Conservation (phyloP, 2,329 filamentous ascomycete species). For the Cadophora sp. region DNA sequence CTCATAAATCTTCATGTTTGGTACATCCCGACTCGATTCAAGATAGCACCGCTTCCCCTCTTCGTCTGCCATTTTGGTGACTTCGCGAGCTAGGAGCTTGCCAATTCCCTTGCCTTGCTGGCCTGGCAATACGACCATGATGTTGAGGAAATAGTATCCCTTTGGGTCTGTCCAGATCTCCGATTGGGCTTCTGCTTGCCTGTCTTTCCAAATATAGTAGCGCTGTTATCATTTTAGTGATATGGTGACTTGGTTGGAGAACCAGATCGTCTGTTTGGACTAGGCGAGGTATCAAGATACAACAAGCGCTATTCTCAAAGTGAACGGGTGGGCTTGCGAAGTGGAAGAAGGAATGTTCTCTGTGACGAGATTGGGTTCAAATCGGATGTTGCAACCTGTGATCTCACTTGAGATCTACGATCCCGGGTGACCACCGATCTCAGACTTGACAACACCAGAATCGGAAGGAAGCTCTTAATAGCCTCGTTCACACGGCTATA, state of each 20-base stretch:
- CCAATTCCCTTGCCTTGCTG: slow-evolving; percentile 72
- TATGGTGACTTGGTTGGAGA: background rate
- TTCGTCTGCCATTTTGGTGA: slow-evolving; percentile 67
- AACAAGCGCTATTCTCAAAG: background rate
- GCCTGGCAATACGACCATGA: slow-evolving; percentile 71
- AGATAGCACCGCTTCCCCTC: slow-evolving; percentile 72
- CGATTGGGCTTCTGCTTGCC: slow-evolving; percentile 66
- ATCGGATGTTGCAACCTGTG: background rate
- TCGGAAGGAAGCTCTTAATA: slow-evolving; percentile 4
- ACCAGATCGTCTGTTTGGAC: too few relatives aligned
- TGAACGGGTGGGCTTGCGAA: background rate
- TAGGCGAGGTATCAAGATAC: background rate
- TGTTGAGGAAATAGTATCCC: slow-evolving; percentile 80
- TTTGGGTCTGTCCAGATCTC: slow-evolving; percentile 68
- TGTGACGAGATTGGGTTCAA: background rate
- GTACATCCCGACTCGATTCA: slow-evolving; percentile 71
- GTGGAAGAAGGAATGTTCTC: background rate
- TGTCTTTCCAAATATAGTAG: slow-evolving; percentile 76
- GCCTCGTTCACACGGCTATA: slow-evolving; percentile 10
- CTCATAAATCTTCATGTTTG: slow-evolving; percentile 75
- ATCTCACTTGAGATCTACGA: slow-evolving; percentile 12
- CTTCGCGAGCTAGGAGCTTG: slow-evolving; percentile 66
- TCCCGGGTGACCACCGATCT: background rate
- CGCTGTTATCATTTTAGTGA: slow-evolving; percentile 49
- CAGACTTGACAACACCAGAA: background rate